phyloP scores from a whole-genome alignment of 139 green algal genomes.

The Chlamydomonas asymmetrica region DNA sequence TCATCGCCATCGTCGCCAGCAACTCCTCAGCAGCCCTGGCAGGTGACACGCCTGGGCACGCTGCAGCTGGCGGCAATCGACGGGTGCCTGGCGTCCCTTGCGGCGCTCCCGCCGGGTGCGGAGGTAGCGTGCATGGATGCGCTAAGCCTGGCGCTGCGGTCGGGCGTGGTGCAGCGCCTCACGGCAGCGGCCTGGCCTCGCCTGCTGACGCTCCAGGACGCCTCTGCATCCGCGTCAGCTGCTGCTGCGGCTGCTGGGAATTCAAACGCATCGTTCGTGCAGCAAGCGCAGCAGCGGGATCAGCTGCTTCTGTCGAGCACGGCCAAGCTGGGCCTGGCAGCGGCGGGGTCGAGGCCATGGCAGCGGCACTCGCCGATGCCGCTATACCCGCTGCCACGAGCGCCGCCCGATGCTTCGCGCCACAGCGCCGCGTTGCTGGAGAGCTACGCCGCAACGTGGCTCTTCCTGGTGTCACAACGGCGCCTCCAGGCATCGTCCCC shows the following conservation, averaged over 20 bases:
- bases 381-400: constrained; percentile 1
- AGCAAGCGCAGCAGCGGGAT: neutral
- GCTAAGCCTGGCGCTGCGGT: constrained; percentile 16
- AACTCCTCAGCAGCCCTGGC: constrained; percentile 1
- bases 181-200: constrained; percentile 1
- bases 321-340: constrained; percentile 16
- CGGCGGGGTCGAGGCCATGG: neutral
- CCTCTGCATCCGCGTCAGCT: constrained; percentile 3
- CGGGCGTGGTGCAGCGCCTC: no score
- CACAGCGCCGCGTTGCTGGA: constrained; percentile 1
- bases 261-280: neutral
- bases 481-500: no score
- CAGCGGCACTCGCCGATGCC: neutral
- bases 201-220: neutral
- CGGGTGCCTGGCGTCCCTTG: constrained; percentile 13
- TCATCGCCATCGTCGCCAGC: neutral
- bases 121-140: constrained; percentile 20
- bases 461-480: constrained; percentile 19
- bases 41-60: neutral
- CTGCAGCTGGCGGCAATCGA: constrained; percentile 17
- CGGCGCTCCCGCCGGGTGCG: constrained; percentile 14
- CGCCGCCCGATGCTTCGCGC: neutral
- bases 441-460: constrained; percentile 26
- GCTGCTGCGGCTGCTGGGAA: neutral
- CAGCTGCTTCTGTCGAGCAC: neutral